Evolutionary conservation across 2,329 filamentous ascomycete species (phyloP).

Genomic region (Sphaerulina populicola): DNA sequence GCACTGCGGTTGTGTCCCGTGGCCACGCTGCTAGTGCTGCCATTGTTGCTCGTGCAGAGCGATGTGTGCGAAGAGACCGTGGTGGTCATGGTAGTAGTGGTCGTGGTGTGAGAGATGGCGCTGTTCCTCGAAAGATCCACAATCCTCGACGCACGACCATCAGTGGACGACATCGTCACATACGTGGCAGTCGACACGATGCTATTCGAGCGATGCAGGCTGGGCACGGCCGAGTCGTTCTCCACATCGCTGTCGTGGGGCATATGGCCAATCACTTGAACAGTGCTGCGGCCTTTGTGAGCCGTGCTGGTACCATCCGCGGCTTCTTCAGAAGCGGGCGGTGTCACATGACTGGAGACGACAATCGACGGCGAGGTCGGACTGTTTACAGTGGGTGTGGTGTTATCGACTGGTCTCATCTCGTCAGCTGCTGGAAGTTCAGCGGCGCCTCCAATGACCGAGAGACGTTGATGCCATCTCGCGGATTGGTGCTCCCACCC

Average conservation of each 20-base stretch:
- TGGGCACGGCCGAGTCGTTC: slow-evolving; percentile 12
- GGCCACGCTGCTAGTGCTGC: slow-evolving; percentile 12
- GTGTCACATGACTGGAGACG: slow-evolving; percentile 31
- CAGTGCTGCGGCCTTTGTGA: slow-evolving; percentile 13
- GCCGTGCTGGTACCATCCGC: slow-evolving; percentile 14
- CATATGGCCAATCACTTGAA: slow-evolving; percentile 19
- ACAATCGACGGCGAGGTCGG: slow-evolving; percentile 27
- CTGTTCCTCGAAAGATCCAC: slow-evolving; percentile 16
- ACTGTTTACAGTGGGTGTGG: neutral
- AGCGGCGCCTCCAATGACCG: slow-evolving; percentile 12
- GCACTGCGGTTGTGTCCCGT: slow-evolving; percentile 8
- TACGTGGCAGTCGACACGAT: slow-evolving; percentile 24
- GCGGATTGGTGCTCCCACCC: slow-evolving; percentile 28
- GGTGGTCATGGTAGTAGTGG: slow-evolving; percentile 6
- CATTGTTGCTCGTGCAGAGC: slow-evolving; percentile 6
- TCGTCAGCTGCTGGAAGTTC: slow-evolving; percentile 2
- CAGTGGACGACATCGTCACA: slow-evolving; percentile 21
- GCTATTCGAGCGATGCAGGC: slow-evolving; percentile 24
- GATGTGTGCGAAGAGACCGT: neutral
- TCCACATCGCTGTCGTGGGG: slow-evolving; percentile 21
- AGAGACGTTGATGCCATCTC: slow-evolving; percentile 25
- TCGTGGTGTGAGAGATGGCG: slow-evolving; percentile 11
- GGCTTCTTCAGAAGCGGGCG: slow-evolving; percentile 19
- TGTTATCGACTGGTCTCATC: slow-evolving; percentile 3
- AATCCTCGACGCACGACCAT: slow-evolving; percentile 14